Evolutionary conservation across 352 stramenopile genomes (phyloP).

Genomic region (Phytophthora lateralis): DNA sequence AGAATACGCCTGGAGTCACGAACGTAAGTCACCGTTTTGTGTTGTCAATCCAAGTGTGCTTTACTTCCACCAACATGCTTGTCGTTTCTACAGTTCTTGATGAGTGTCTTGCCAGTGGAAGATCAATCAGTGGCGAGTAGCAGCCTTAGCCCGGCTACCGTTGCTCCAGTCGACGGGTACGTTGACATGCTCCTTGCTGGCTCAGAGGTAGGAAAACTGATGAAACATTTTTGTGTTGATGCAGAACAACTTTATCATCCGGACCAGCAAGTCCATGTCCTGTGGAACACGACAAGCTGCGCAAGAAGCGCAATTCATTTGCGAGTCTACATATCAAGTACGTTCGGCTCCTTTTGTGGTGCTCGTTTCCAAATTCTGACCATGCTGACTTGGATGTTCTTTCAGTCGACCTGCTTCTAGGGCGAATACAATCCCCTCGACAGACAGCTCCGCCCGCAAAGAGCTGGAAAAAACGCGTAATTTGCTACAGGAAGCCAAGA

Average conservation of each 20-base stretch:
- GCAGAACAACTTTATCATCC: conserved; percentile 15
- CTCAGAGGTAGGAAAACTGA: conserved; percentile 6
- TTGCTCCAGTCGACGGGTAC: conserved; percentile 45
- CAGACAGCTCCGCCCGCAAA: conserved; percentile 42
- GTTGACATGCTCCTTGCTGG: neutral
- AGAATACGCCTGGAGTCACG: conserved; percentile 73
- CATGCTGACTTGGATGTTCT: conserved; percentile 7
- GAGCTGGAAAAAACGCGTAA: conserved; percentile 62
- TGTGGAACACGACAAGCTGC: conserved; percentile 5
- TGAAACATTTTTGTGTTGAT: conserved; percentile 2
- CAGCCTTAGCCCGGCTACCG: conserved; percentile 19
- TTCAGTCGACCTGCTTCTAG: conserved; percentile 38
- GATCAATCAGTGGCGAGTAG: conserved; percentile 35
- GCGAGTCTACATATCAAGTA: conserved; percentile 64
- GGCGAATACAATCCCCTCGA: conserved; percentile 23
- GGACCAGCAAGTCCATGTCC: conserved; percentile 9
- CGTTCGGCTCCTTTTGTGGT: neutral
- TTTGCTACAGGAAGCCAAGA: conserved; percentile 58
- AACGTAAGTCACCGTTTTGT: conserved; percentile 50
- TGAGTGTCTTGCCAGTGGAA: conserved; percentile 78
- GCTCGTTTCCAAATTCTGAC: neutral
- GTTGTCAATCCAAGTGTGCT: neutral
- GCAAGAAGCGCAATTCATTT: conserved; percentile 57
- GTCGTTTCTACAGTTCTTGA: conserved; percentile 55
- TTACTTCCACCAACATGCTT: neutral